phyloP scores from a whole-genome alignment of 768 basidiomycete species.

The Lactifluus piperatus region DNA sequence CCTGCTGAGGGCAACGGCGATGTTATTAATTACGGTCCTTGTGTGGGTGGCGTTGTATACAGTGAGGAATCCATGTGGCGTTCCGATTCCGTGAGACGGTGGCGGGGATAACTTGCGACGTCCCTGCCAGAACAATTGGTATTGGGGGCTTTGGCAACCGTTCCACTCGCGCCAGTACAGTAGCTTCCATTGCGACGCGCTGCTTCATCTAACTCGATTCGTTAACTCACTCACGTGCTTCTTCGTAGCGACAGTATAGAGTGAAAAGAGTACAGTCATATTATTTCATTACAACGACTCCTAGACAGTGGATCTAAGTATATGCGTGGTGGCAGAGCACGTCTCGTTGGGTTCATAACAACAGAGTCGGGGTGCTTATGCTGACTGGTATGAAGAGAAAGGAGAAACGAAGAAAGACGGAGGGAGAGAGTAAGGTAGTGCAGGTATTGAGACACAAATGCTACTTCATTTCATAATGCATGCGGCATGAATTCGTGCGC shows the following conservation, averaged over 20 bases:
- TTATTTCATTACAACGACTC: slow-evolving; percentile 11
- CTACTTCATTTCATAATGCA: slow-evolving; percentile 9
- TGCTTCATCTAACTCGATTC: background rate
- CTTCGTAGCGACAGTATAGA: background rate
- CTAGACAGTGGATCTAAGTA: slow-evolving; percentile 10
- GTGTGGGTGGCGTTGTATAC: background rate
- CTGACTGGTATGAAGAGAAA: background rate
- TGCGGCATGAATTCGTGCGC: slow-evolving; percentile 12
- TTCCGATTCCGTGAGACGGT: background rate
- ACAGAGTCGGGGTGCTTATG: background rate
- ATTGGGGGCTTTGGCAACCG: too few relatives aligned
- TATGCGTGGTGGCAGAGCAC: slow-evolving; percentile 2
- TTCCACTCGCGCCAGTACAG: too few relatives aligned
- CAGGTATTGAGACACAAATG: slow-evolving; percentile 13
- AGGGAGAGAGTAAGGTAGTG: background rate
- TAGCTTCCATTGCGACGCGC: too few relatives aligned
- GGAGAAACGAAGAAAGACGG: background rate
- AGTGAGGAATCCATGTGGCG: background rate
- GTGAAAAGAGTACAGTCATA: background rate
- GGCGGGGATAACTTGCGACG: background rate
- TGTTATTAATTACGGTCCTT: too few relatives aligned
- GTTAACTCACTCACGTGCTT: too few relatives aligned
- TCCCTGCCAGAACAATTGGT: too few relatives aligned
- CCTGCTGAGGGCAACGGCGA: too few relatives aligned
- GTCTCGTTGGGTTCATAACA: slow-evolving; percentile 6